Base-by-base conservation (phyloP, 768 basidiomycete genomes). In the Termitomyces heimii region DNA sequence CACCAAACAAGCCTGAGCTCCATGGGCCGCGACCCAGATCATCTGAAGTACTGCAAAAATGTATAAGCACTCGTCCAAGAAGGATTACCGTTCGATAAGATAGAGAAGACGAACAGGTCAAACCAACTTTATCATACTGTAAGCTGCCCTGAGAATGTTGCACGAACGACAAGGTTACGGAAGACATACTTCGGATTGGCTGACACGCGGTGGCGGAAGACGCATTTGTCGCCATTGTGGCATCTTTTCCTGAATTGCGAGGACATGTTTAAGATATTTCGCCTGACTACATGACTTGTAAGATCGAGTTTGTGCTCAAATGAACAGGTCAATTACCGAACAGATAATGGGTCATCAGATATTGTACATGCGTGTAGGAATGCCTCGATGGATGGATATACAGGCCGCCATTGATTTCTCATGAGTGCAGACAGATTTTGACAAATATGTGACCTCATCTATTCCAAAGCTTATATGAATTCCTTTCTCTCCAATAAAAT, bases 61-160 rank as follows among this genome's bases (percentile, higher is more conserved):
- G 43, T 55, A 55, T 73, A 34, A 66, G 54, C 40, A 57, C 60
- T 22, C 26, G 16, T n/a, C 26, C 35, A 22, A 54, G 53, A 56
- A 24, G 53, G 44, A 59, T 35, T 9, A 22, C 6, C 32, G 12
- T 18, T 42, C 9, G 18, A 53, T 20, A 52, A 28, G 26, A 28
- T 52, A 44, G 26, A 28, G 45, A 47, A 60, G 40, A 70, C 83
- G 68, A 72, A 92, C 91, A 74, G n/a, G 92, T 90, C 55, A 92
- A 72, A 2, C 90, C 91, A 59, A 92, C 83, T 75, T 91, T 93
- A 72, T 96, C 94, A 68, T 94, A 94, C 80, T 90, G 22, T 58
- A 49, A 47, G 28, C 50, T 10, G 46, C 35, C 54, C 44, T 65
- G 50, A 59, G 53, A 49, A 64, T 35, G 54, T 26, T 37, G 37